Conservation (phyloP, 2,329 filamentous ascomycete species). For the Aspergillus hiratsukae region DNA sequence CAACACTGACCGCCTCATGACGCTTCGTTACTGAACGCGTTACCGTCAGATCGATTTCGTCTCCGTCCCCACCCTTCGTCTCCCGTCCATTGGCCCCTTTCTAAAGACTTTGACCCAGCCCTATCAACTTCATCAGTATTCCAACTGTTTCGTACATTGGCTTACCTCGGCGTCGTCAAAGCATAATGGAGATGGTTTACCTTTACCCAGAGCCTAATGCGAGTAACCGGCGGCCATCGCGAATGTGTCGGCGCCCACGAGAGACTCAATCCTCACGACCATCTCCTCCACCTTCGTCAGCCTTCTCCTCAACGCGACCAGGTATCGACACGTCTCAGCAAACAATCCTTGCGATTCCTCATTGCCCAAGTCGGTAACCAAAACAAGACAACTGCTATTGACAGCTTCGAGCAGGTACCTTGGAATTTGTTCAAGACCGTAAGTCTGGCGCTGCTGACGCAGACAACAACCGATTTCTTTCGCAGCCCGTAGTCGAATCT, state of each 20-base stretch:
- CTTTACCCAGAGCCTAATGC: neutral
- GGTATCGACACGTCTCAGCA: conserved; percentile 24
- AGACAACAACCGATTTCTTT: conserved; percentile 25
- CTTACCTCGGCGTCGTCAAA: neutral
- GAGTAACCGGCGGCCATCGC: neutral
- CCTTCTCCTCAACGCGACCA: conserved; percentile 21
- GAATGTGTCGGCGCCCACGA: conserved; percentile 4
- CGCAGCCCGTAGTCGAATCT: conserved; percentile 17
- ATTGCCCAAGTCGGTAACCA: conserved; percentile 19
- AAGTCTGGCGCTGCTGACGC: conserved; percentile 22
- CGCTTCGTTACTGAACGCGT: neutral
- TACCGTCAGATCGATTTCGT: neutral
- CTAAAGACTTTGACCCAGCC: neutral
- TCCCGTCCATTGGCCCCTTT: neutral
- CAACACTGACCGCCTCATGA: neutral
- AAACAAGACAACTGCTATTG: conserved; percentile 17
- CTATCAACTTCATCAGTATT: neutral
- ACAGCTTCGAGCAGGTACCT: conserved; percentile 24
- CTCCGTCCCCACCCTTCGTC: neutral
- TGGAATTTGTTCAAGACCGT: conserved; percentile 27
- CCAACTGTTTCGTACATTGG: neutral
- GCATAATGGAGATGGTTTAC: neutral
- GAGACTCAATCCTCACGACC: conserved; percentile 19
- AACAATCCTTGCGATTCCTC: conserved; percentile 22
- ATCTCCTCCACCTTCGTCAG: conserved; percentile 19